Evolutionary conservation across 352 stramenopile genomes (phyloP).

Genomic region (Phytophthora pisi): DNA sequence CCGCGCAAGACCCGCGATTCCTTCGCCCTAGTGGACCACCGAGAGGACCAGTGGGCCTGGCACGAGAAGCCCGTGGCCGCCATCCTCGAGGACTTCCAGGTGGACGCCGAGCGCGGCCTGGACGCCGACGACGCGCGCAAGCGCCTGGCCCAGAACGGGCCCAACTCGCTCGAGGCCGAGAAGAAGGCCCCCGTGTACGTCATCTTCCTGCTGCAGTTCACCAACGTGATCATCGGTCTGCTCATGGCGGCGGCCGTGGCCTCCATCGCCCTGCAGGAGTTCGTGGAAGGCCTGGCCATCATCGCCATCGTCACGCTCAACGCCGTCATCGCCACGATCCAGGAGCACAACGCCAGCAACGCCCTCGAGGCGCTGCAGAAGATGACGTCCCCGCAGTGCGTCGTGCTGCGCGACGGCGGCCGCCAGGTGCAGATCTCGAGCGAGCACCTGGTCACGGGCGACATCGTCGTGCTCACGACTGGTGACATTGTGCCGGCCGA

Average conservation of each 20-base stretch:
- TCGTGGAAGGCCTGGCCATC: constrained; percentile 72
- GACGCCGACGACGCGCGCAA: constrained; percentile 33
- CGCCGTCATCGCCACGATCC: constrained; percentile 67
- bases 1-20: constrained; percentile 61
- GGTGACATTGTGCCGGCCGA: constrained; percentile 95
- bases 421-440: constrained; percentile 59
- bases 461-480: constrained; percentile 86
- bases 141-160: constrained; percentile 48
- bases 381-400: constrained; percentile 71
- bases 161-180: constrained; percentile 60
- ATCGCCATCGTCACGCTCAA: constrained; percentile 79
- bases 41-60: constrained; percentile 57
- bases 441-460: constrained; percentile 69
- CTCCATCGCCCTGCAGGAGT: constrained; percentile 72
- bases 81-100: constrained; percentile 52
- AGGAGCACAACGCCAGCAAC: constrained; percentile 72
- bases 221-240: constrained; percentile 78
- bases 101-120: constrained; percentile 48
- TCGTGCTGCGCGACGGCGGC: constrained; percentile 59
- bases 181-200: constrained; percentile 59
- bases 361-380: constrained; percentile 75
- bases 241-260: constrained; percentile 64
- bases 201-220: constrained; percentile 80
- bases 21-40: constrained; percentile 53
- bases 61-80: constrained; percentile 49